Conservation (phyloP, 768 basidiomycete species). For the Hypholoma sublateritium region DNA sequence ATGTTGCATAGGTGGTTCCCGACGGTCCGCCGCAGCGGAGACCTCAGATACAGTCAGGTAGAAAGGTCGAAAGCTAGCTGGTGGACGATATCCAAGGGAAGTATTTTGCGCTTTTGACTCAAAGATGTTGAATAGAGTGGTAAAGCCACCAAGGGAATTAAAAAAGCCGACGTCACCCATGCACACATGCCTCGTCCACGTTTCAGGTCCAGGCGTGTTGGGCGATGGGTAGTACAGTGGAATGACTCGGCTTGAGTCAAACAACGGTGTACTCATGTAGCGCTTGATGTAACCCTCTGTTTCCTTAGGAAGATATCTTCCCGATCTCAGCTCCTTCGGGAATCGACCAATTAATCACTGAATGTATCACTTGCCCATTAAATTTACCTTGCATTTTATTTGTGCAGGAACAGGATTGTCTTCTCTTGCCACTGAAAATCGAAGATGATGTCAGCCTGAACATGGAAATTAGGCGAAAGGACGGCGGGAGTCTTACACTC, state of each 20-base stretch:
- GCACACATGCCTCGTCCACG: neutral
- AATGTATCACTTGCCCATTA: too few species aligned
- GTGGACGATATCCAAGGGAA: neutral
- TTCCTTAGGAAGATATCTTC: neutral
- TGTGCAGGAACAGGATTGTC: too few species aligned
- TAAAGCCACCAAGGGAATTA: neutral
- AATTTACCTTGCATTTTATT: too few species aligned
- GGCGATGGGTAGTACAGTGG: neutral
- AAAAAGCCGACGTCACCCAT: neutral
- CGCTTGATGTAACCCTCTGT: neutral
- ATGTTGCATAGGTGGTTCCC: neutral
- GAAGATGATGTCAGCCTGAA: too few species aligned
- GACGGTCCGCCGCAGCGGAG: neutral
- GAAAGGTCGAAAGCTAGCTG: too few species aligned
- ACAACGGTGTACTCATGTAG: neutral
- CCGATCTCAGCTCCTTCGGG: neutral
- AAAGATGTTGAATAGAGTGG: neutral
- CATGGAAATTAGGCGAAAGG: too few species aligned
- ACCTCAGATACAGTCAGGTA: too few species aligned
- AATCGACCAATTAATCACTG: too few species aligned
- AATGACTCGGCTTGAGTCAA: neutral
- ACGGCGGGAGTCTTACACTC: too few species aligned
- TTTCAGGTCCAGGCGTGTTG: neutral
- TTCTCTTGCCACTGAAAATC: too few species aligned
- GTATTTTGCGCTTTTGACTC: neutral